Conservation (phyloP, 1,284 basidiomycete species). For the Paramarasmius palmivorus region DNA sequence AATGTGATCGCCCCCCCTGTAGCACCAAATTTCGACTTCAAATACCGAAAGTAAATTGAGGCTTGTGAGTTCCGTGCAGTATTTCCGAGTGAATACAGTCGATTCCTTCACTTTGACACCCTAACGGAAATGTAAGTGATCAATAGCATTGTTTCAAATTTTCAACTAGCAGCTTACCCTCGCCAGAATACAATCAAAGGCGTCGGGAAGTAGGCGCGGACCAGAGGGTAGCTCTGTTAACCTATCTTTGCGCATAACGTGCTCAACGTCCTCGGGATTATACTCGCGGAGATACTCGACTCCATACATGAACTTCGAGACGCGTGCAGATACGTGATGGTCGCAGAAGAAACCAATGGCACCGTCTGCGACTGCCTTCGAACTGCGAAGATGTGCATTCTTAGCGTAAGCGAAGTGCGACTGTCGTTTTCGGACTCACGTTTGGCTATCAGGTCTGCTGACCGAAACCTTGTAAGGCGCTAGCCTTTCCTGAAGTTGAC, state of each 20-base stretch:
- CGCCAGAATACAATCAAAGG: conserved; percentile 76
- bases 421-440: conserved; percentile 40
- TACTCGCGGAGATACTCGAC: conserved; percentile 74
- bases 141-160: background rate
- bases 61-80: conserved; percentile 77
- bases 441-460: conserved; percentile 74
- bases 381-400: conserved; percentile 38
- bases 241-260: conserved; percentile 58
- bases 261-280: conserved; percentile 64
- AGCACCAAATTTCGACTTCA: conserved; percentile 82
- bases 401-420: conserved; percentile 4
- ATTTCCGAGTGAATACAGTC: conserved; percentile 75
- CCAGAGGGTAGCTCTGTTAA: conserved; percentile 76
- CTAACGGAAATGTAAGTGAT: conserved; percentile 31
- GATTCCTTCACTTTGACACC: conserved; percentile 76
- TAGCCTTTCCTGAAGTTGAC: conserved; percentile 68
- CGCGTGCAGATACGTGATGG: conserved; percentile 75
- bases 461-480: conserved; percentile 55
- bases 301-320: conserved; percentile 79
- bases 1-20: conserved; percentile 62
- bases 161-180: conserved; percentile 42
- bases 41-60: conserved; percentile 73
- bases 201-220: conserved; percentile 70
- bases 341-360: conserved; percentile 82
- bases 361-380: conserved; percentile 79